Evolutionary conservation across 352 stramenopile genomes (phyloP).

Genomic region (Globisporangium polare): DNA sequence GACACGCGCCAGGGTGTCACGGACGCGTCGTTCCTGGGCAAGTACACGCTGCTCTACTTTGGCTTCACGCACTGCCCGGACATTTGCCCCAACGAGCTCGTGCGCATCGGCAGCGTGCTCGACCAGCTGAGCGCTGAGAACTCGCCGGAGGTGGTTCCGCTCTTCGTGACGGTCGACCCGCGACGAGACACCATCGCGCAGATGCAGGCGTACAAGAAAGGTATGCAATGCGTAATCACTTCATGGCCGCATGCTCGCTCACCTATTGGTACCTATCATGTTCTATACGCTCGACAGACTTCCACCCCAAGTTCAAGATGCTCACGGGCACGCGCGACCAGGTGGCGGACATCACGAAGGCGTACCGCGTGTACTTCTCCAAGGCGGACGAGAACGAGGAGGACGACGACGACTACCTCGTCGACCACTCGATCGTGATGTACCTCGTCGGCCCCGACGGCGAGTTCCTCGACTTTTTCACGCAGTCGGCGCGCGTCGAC

Average conservation of each 20-base stretch:
- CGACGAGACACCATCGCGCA: constrained; percentile 96
- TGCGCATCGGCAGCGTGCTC: constrained; percentile 96
- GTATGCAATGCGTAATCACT: constrained; percentile 11
- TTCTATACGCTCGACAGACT: constrained; percentile 32
- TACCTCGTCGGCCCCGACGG: constrained; percentile 97
- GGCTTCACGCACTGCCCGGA: constrained; percentile 99
- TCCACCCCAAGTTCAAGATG: constrained; percentile 86
- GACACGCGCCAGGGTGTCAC: constrained; percentile 82
- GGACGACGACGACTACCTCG: constrained; percentile 98
- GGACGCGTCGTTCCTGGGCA: constrained; percentile 89
- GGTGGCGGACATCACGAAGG: constrained; percentile 95
- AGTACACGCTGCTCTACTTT: constrained; percentile 99
- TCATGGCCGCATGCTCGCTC: not conserved
- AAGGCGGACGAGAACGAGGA: constrained; percentile 94
- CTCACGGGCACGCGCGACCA: constrained; percentile 93
- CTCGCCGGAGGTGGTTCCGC: constrained; percentile 65
- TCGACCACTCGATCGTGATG: constrained; percentile 99
- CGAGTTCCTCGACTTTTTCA: constrained; percentile 99
- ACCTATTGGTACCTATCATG: not conserved
- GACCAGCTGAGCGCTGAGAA: constrained; percentile 84
- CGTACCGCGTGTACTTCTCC: constrained; percentile 99
- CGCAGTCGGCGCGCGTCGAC: constrained; percentile 93
- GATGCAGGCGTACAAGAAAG: constrained; percentile 95
- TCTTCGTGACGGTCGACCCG: constrained; percentile 99
- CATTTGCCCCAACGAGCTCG: constrained; percentile 99